A percentile compares a stretch with the other conserved stretches of the same genome.
Evolutionary conservation across 2,329 filamentous ascomycete genomes (phyloP).

Genomic region (Epicoccum sorghinum): DNA sequence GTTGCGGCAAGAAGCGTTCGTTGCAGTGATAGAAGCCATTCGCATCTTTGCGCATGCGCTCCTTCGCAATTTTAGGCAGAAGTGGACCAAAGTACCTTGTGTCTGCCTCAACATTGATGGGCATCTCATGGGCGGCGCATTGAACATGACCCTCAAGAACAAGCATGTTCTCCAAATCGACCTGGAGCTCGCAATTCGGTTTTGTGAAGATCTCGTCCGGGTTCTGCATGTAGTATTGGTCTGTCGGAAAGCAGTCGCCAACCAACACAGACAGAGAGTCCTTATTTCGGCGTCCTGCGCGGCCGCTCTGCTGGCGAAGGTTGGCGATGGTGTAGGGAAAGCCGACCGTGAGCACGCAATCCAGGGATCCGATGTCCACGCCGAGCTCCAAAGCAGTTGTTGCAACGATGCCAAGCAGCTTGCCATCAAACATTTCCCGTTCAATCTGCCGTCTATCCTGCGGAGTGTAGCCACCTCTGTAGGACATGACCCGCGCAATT

Average conservation of each 20-base stretch:
- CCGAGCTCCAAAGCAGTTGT: slow-evolving; percentile 93
- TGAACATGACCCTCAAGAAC: slow-evolving; percentile 93
- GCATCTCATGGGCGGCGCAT: slow-evolving; percentile 94
- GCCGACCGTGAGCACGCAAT: slow-evolving; percentile 91
- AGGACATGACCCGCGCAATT: slow-evolving; percentile 85
- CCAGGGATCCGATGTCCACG: slow-evolving; percentile 91
- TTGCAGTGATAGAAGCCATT: slow-evolving; percentile 90
- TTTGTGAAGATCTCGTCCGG: slow-evolving; percentile 92
- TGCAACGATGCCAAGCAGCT: slow-evolving; percentile 88
- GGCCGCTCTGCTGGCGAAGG: slow-evolving; percentile 89
- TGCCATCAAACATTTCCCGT: slow-evolving; percentile 95
- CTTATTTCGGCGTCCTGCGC: slow-evolving; percentile 89
- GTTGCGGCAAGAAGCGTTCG: slow-evolving; percentile 82
- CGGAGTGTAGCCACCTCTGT: slow-evolving; percentile 91
- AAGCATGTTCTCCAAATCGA: slow-evolving; percentile 90
- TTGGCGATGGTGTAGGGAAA: slow-evolving; percentile 97
- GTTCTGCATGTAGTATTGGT: slow-evolving; percentile 97
- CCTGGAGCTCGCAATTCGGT: slow-evolving; percentile 85
- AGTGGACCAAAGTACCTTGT: slow-evolving; percentile 77
- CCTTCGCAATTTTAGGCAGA: slow-evolving; percentile 71
- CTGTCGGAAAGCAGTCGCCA: slow-evolving; percentile 85
- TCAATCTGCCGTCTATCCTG: slow-evolving; percentile 90
- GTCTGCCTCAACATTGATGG: slow-evolving; percentile 80
- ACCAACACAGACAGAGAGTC: slow-evolving; percentile 91
- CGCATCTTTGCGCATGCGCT: slow-evolving; percentile 75